phyloP scores from a whole-genome alignment of 805 yeast species.

The Pichia deserticola region DNA sequence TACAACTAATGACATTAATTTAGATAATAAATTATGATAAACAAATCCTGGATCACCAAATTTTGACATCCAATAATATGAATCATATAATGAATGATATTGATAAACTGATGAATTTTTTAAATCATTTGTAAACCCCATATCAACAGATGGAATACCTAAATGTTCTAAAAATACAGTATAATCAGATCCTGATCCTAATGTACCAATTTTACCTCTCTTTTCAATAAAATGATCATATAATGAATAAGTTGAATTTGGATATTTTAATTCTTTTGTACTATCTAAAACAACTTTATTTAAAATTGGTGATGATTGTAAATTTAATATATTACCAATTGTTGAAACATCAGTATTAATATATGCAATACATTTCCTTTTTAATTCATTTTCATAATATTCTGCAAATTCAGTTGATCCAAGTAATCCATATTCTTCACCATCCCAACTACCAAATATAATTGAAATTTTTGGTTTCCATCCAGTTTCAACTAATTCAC shows the following conservation, averaged over 20 bases:
- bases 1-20: conserved; percentile 43
- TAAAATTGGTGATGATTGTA: conserved; percentile 55
- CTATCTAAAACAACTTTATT: conserved; percentile 37
- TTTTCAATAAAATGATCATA: conserved; percentile 31
- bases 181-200: conserved; percentile 71
- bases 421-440: conserved; percentile 62
- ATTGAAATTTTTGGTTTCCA: conserved; percentile 74
- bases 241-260: conserved; percentile 29
- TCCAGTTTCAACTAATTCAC: conserved; percentile 42
- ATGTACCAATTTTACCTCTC: conserved; percentile 32
- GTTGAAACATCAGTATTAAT: conserved; percentile 63
- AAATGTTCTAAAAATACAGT: conserved; percentile 53
- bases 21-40: conserved; percentile 49
- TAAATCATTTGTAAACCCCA: conserved; percentile 40
- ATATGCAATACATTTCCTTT: conserved; percentile 53
- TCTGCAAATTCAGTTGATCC: conserved; percentile 81
- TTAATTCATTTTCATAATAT: conserved; percentile 39
- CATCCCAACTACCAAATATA: conserved; percentile 73
- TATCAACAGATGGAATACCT: conserved; percentile 54
- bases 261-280: conserved; percentile 41
- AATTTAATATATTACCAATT: conserved; percentile 43
- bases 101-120: conserved; percentile 55
- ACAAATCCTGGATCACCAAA: conserved; percentile 58
- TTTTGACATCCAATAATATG: conserved; percentile 60
- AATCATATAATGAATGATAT: conserved; percentile 71